These are phyloP conservation scores for Phytophthora quininea DNA, from an alignment of 352 stramenopile species.

Conservation along the genomic window DNA sequence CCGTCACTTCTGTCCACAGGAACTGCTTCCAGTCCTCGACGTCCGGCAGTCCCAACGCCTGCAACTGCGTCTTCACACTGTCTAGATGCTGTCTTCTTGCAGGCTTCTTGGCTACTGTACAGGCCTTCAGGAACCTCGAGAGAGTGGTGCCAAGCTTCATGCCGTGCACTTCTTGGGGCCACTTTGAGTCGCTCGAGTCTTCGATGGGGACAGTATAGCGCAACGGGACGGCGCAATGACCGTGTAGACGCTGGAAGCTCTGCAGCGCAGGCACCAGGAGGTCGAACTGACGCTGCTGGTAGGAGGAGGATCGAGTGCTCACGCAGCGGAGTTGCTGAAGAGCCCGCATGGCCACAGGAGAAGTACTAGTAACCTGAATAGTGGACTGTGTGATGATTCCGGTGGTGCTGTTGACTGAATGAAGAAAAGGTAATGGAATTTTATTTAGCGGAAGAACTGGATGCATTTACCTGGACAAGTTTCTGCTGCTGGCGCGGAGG, in stretches of 20 bases:
- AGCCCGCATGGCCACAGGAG: not conserved
- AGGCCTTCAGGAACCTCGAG: constrained; percentile 45
- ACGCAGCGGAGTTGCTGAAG: constrained; percentile 10
- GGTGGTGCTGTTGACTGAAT: not conserved
- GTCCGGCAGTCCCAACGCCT: constrained; percentile 23
- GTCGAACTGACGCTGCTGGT: constrained; percentile 35
- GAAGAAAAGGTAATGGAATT: not conserved
- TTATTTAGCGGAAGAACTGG: not conserved
- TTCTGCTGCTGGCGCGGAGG: constrained; percentile 34
- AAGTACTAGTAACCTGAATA: not conserved
- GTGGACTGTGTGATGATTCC: not conserved
- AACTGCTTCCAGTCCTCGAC: constrained; percentile 42
- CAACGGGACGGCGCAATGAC: constrained; percentile 40
- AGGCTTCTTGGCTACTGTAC: constrained; percentile 27
- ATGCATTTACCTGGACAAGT: constrained; percentile 26
- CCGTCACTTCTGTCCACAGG: constrained; percentile 40
- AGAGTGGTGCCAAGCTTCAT: constrained; percentile 53
- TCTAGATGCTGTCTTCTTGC: constrained; percentile 16
- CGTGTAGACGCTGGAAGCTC: constrained; percentile 31
- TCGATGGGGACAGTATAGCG: constrained; percentile 36
- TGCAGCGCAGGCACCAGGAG: constrained; percentile 33
- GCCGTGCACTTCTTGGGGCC: constrained; percentile 34
- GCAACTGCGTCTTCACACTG: constrained; percentile 22
- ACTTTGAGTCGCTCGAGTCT: constrained; percentile 2
- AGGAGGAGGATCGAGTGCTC: constrained; percentile 9